A percentile compares a stretch with the other conserved stretches of the same genome.
phyloP scores from a whole-genome alignment of 306 rosid genomes.

The Fragaria iinumae region DNA sequence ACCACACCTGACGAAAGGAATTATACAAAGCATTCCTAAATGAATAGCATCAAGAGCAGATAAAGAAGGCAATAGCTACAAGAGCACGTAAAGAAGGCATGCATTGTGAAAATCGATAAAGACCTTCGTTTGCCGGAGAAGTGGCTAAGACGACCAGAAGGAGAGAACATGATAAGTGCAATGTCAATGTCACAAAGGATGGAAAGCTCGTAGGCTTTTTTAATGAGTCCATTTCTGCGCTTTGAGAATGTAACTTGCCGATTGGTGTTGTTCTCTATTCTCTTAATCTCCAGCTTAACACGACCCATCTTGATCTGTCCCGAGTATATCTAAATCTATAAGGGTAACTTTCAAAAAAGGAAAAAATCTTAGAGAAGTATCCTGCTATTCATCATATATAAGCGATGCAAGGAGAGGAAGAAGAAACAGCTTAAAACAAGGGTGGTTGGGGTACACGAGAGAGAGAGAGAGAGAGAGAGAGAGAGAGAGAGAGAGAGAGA shows the following conservation, averaged over 20 bases:
- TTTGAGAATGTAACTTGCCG: conserved; percentile 85
- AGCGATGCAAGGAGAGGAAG: conserved; percentile 37
- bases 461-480: conserved; percentile 34
- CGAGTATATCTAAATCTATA: conserved; percentile 9
- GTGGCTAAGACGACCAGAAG: conserved; percentile 60
- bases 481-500: conserved; percentile 48
- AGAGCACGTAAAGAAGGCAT: neutral
- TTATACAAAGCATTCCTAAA: too few species aligned
- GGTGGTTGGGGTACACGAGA: conserved; percentile 39
- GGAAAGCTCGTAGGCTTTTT: conserved; percentile 79
- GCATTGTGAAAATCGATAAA: neutral
- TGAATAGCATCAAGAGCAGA: neutral
- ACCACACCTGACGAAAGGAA: too few species aligned
- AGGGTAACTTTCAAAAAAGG: conserved; percentile 2
- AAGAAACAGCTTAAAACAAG: conserved; percentile 43
- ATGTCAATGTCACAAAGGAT: conserved; percentile 81
- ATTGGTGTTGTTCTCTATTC: conserved; percentile 70
- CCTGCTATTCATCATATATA: conserved; percentile 12
- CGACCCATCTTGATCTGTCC: conserved; percentile 59
- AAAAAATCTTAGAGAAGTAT: conserved; percentile 3
- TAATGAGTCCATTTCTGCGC: conserved; percentile 83
- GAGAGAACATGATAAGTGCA: conserved; percentile 80
- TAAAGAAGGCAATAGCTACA: neutral
- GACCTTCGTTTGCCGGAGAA: conserved; percentile 74
- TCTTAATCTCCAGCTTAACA: conserved; percentile 79